Base-by-base conservation (phyloP, 169 alveolate species). In the Plasmodium gallinaceum region DNA sequence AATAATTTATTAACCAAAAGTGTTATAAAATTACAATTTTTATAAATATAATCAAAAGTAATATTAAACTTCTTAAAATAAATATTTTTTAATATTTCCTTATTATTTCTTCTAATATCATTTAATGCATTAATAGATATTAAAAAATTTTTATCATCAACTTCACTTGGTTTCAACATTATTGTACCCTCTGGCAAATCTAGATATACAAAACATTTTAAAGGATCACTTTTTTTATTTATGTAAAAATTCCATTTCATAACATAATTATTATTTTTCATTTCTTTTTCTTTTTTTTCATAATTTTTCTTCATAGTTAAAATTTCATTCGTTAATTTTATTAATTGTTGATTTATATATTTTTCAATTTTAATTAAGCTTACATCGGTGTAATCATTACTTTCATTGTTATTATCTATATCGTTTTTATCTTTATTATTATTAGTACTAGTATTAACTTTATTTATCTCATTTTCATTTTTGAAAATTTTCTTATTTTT, bases 71-170 rank as follows among this genome's bases (percentile, higher is more conserved):
- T 76, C 62, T 76, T 76, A 57, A 76, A 76, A 64, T 62, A 76
- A 16, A 76, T 76, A 61, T 76, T 76, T 76, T 76, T 76, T 76
- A 76, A 52, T 76, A 76, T 76, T 14, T 76, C 88, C 46, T 62
- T 45, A 57, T 76, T 76, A 57, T 76, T 76, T 66, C 88, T 76
- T 76, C 65, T 76, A 20, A 76, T 76, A 45, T 76, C 69, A 76
- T 76, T 76, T 48, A 76, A 76, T 46, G 88, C 88, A 61, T 20
- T 64, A 20, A 76, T 76, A 45, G 88, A 76, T 62, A 76, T 76
- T 62, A 62, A 61, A 14, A 76, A 76, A 22, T 76, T 61, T n/a
- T 76, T 76, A 37, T 76, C 76, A 3, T 64, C 46, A 1, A 76
- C 32, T 52, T 76, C 48, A 45, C 46, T 52, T 9, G 88, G 88